A percentile compares a stretch with the other conserved stretches of the same genome.
Evolutionary conservation across 2,329 filamentous ascomycete species (phyloP).

Genomic region (Verticillium isaacii): DNA sequence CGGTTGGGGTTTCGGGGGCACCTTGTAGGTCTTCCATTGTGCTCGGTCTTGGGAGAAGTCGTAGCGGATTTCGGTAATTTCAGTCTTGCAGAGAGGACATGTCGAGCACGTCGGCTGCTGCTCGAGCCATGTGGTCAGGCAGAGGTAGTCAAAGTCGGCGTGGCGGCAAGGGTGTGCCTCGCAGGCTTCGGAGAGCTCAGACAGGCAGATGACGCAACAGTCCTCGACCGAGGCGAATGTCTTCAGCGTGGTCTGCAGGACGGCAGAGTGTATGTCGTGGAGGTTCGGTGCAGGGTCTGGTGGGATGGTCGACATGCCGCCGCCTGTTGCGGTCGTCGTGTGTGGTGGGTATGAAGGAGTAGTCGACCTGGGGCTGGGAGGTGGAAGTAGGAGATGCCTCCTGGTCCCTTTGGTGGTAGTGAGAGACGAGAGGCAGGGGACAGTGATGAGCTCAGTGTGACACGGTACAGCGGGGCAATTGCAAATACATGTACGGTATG

Average conservation of each 20-base stretch:
- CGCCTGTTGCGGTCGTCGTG: neutral
- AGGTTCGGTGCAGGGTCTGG: constrained; percentile 5
- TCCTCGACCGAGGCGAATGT: constrained; percentile 26
- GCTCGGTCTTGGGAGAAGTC: constrained; percentile 29
- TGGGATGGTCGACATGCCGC: neutral
- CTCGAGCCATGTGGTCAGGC: constrained; percentile 77
- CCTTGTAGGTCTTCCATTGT: constrained; percentile 52
- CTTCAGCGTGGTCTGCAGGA: constrained; percentile 41
- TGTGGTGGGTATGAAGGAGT: neutral
- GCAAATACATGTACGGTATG: neutral
- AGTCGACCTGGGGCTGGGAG: neutral
- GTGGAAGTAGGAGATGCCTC: neutral
- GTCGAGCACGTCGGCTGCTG: constrained; percentile 59
- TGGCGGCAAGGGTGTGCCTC: constrained; percentile 74
- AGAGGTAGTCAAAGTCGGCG: constrained; percentile 78
- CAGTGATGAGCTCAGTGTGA: neutral
- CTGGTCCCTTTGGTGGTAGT: neutral
- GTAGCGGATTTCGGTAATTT: constrained; percentile 58
- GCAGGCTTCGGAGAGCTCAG: constrained; percentile 66
- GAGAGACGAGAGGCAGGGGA: neutral
- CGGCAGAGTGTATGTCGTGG: constrained; percentile 33
- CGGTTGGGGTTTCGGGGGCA: neutral
- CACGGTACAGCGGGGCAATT: neutral
- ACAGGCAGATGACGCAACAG: constrained; percentile 85
- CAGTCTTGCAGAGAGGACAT: constrained; percentile 74